These are phyloP conservation scores for Fragosphaeria purpurea DNA, from an alignment of 2,329 filamentous ascomycete species.

Conservation along the genomic window DNA sequence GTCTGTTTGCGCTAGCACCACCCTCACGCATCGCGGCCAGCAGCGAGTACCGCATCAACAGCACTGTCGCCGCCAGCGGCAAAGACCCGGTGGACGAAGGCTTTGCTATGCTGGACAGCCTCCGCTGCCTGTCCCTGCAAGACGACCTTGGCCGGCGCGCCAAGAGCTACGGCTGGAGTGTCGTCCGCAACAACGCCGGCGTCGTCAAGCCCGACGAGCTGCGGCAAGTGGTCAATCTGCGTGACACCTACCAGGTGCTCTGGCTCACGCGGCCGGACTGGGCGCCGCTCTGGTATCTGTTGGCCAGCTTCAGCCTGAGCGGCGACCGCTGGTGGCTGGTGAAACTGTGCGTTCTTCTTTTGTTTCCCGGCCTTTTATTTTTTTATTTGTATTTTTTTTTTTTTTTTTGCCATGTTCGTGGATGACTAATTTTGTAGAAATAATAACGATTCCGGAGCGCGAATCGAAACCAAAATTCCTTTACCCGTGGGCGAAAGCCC, in stretches of 20 bases:
- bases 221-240: slow-evolving; percentile 49
- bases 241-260: slow-evolving; percentile 51
- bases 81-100: slow-evolving; percentile 49
- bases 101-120: slow-evolving; percentile 44
- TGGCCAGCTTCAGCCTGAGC: slow-evolving; percentile 57
- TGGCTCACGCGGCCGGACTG: slow-evolving; percentile 67
- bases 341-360: slow-evolving; percentile 41
- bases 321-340: slow-evolving; percentile 75
- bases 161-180: slow-evolving; percentile 54
- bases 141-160: slow-evolving; percentile 53
- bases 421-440: not conserved
- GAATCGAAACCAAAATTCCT: slow-evolving; percentile 11
- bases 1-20: slow-evolving; percentile 62
- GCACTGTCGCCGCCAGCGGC: slow-evolving; percentile 9
- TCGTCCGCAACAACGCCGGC: slow-evolving; percentile 27
- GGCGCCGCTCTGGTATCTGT: slow-evolving; percentile 61
- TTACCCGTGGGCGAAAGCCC: slow-evolving; percentile 24
- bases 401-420: slow-evolving; percentile 6
- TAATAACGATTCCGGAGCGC: slow-evolving; percentile 9
- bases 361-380: not conserved
- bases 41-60: slow-evolving; percentile 57
- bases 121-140: slow-evolving; percentile 52
- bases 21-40: slow-evolving; percentile 44
- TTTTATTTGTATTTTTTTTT: not conserved
- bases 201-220: slow-evolving; percentile 43